These are phyloP conservation scores for Microbotryum silenes-acaulis DNA, from an alignment of 1,284 basidiomycete genomes.

Conservation along the genomic window DNA sequence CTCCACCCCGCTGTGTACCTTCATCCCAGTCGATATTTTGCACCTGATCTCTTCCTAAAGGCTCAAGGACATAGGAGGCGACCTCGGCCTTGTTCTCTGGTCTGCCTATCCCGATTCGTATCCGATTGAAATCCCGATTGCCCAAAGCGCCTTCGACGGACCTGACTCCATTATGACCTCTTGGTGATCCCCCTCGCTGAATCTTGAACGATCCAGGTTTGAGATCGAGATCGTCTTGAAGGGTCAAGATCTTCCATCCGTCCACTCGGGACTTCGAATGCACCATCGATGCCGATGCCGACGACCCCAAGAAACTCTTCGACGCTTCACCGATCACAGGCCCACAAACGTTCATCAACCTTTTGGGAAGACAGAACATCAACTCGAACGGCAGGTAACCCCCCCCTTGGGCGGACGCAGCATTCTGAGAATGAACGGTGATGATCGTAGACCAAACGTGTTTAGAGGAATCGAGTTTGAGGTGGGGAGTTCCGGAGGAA, in stretches of 20 bases:
- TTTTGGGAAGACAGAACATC: constrained; percentile 17
- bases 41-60: constrained; percentile 15
- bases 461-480: not conserved
- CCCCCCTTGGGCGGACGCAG: no score
- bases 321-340: constrained; percentile 1
- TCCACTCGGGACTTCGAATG: no score
- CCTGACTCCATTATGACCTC: constrained; percentile 17
- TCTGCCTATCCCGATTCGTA: constrained; percentile 28
- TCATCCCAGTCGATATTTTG: constrained; percentile 10
- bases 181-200: constrained; percentile 14
- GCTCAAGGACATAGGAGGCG: constrained; percentile 15
- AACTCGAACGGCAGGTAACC: constrained; percentile 3
- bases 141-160: not conserved
- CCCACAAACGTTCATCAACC: constrained; percentile 24
- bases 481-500: not conserved
- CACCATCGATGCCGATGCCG: not conserved
- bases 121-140: constrained; percentile 7
- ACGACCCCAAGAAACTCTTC: constrained; percentile 4
- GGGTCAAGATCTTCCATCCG: constrained; percentile 8
- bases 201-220: constrained; percentile 1
- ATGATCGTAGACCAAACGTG: constrained; percentile 1
- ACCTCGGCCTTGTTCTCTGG: constrained; percentile 15
- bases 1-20: constrained; percentile 1
- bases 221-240: constrained; percentile 25
- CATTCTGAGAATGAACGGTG: not conserved